These are phyloP conservation scores for Pugionium cornutum DNA, from an alignment of 345 rosid species.

Conservation along the genomic window DNA sequence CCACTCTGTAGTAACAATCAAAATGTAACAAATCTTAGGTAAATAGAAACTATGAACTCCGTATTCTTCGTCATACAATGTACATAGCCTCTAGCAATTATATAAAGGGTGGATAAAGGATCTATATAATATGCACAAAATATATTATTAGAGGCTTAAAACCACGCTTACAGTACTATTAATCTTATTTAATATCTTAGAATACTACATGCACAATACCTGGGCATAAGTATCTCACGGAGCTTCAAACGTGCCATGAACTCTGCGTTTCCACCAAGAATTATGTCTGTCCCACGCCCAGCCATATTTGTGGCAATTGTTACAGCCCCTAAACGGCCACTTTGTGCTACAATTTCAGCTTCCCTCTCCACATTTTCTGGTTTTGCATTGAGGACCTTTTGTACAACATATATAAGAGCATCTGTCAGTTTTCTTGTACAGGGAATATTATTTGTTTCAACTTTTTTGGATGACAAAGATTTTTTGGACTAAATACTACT, in stretches of 20 bases:
- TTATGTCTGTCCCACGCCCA: conserved; percentile 98
- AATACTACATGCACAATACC: conserved; percentile 49
- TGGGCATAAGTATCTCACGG: conserved; percentile 97
- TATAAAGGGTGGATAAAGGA: conserved; percentile 13
- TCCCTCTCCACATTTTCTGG: conserved; percentile 99
- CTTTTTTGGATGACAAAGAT: neutral
- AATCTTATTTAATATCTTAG: neutral
- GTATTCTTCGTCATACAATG: conserved; percentile 17
- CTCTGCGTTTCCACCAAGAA: conserved; percentile 96
- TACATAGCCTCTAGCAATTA: neutral
- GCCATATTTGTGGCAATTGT: conserved; percentile 99
- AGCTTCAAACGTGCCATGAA: conserved; percentile 98
- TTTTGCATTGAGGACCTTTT: conserved; percentile 95
- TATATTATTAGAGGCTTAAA: conserved; percentile 10
- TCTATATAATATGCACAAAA: conserved; percentile 7
- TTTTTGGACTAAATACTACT: neutral
- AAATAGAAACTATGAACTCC: conserved; percentile 14
- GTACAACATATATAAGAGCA: conserved; percentile 29
- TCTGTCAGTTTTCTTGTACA: conserved; percentile 29
- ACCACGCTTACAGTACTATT: neutral
- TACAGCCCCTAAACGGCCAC: conserved; percentile 96
- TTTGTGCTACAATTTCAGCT: conserved; percentile 99
- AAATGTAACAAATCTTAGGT: conserved; percentile 23
- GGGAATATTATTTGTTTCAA: conserved; percentile 3
- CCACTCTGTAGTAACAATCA: conserved; percentile 58